Evolutionary conservation across 2,329 filamentous ascomycete species (phyloP).

Genomic region (Cladorrhinum sp.): DNA sequence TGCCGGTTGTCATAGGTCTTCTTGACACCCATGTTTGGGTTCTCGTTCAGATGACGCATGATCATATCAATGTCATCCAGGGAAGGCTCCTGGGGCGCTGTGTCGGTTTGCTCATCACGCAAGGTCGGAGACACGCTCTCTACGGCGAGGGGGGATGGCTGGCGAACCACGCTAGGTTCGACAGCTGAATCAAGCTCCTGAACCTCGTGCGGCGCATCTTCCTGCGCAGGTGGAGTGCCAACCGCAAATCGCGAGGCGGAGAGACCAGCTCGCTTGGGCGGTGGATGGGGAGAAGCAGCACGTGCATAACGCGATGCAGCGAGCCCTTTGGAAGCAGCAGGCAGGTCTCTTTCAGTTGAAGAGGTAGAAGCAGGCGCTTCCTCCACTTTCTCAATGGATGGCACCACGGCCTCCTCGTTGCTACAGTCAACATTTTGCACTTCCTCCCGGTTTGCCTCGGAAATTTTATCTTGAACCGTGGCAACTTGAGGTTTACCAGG

Average conservation of each 20-base stretch:
- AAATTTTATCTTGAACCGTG: not conserved
- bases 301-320: constrained; percentile 47
- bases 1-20: constrained; percentile 47
- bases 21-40: constrained; percentile 73
- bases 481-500: constrained; percentile 22
- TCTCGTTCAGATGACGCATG: constrained; percentile 79
- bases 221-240: constrained; percentile 21
- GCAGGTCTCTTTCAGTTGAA: constrained; percentile 10
- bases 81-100: constrained; percentile 38
- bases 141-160: constrained; percentile 25
- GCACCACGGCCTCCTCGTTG: constrained; percentile 14
- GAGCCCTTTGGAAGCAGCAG: constrained; percentile 39
- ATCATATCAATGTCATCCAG: constrained; percentile 90
- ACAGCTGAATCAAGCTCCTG: constrained; percentile 26
- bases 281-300: constrained; percentile 32
- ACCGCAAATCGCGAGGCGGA: constrained; percentile 45
- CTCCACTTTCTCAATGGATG: constrained; percentile 19
- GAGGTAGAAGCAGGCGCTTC: constrained; percentile 20
- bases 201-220: constrained; percentile 18
- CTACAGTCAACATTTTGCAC: no score
- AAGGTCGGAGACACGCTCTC: constrained; percentile 32
- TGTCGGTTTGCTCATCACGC: constrained; percentile 15
- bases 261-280: constrained; percentile 42
- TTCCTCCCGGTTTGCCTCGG: not conserved
- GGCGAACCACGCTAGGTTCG: constrained; percentile 32